phyloP scores from a whole-genome alignment of 228 moss, liverwort and hornwort genomes.

The Sphagnum magellanicum region DNA sequence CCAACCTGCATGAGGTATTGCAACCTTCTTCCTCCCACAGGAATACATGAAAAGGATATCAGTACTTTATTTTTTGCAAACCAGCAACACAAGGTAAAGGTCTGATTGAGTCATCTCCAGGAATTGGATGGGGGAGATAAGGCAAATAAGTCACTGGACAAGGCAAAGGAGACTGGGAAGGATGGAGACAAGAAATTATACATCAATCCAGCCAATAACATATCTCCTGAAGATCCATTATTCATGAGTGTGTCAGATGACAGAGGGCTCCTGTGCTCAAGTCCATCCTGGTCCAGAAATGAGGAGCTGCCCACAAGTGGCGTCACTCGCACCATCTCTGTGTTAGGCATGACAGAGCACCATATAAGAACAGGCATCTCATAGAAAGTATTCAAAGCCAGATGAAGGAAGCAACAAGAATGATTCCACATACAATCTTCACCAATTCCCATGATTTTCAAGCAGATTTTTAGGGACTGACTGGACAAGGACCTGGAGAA shows the following conservation, averaged over 20 bases:
- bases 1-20: conserved; percentile 60
- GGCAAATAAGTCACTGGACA: background rate
- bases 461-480: too few species aligned
- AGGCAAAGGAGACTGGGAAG: background rate
- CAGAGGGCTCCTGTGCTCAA: conserved; percentile 71
- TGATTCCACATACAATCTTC: background rate
- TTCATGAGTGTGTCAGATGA: conserved; percentile 43
- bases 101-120: background rate
- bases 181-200: conserved; percentile 19
- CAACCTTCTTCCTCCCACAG: conserved; percentile 44
- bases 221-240: conserved; percentile 59
- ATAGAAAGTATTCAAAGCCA: background rate
- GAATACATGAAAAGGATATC: background rate
- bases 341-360: conserved; percentile 3
- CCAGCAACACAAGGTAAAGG: background rate
- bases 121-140: too few species aligned
- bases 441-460: too few species aligned
- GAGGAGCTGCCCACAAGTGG: conserved; percentile 58
- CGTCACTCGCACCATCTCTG: conserved; percentile 75
- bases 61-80: background rate
- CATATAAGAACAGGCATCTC: background rate
- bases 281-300: conserved; percentile 62
- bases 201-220: conserved; percentile 69
- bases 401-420: background rate
- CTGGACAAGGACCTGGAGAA: too few species aligned